A percentile compares a stretch with the other conserved stretches of the same genome.
phyloP scores from a whole-genome alignment of 257 asterid species.

The Coffea eugenioides region DNA sequence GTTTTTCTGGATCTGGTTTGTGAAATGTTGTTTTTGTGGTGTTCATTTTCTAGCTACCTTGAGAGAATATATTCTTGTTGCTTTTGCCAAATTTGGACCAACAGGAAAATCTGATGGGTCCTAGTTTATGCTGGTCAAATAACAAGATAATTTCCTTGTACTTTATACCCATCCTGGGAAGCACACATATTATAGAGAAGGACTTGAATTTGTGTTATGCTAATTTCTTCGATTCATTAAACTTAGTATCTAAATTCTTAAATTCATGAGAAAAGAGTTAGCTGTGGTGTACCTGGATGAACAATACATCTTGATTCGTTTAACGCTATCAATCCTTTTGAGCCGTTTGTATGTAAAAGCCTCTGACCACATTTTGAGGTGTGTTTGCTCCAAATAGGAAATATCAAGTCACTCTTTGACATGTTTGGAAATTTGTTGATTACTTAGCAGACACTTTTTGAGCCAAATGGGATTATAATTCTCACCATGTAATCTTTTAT shows the following conservation, averaged over 20 bases:
- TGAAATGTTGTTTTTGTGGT: background rate
- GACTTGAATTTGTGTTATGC: background rate
- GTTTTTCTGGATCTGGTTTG: background rate
- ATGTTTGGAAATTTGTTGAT: too few relatives aligned
- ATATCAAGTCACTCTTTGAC: too few relatives aligned
- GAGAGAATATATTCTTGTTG: background rate
- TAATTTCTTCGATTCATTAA: background rate
- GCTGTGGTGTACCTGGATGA: background rate
- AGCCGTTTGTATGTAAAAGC: background rate
- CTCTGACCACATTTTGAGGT: background rate
- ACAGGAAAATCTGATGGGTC: background rate
- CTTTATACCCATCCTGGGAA: background rate
- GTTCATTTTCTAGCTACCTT: constrained; percentile 1
- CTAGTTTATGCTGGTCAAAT: too few relatives aligned
- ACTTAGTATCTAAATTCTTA: background rate
- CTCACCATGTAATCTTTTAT: too few relatives aligned
- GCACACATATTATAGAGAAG: background rate
- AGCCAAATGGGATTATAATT: too few relatives aligned
- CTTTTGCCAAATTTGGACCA: background rate
- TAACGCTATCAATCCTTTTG: background rate
- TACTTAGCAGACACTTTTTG: too few relatives aligned
- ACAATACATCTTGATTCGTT: background rate
- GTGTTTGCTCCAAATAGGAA: too few relatives aligned
- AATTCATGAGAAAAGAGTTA: background rate
- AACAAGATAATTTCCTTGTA: background rate